A percentile compares a stretch with the other conserved stretches of the same genome.
These are phyloP conservation scores for Breynia disticha DNA, from an alignment of 441 rosid genomes.

Conservation along the genomic window DNA sequence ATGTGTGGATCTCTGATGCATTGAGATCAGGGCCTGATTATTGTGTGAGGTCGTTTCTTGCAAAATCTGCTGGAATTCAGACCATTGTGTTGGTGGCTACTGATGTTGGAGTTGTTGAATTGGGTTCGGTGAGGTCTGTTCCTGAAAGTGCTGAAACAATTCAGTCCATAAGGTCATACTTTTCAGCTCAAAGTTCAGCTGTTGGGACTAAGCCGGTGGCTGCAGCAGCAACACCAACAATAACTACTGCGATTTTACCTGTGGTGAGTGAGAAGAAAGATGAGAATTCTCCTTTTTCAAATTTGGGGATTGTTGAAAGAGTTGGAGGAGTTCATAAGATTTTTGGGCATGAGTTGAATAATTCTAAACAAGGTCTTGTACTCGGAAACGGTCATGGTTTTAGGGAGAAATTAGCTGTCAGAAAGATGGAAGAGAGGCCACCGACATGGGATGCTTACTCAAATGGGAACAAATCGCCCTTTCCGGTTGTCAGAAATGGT, in stretches of 20 bases:
- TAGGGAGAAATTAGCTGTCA: conserved; percentile 76
- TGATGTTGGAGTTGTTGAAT: conserved; percentile 78
- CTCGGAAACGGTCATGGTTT: conserved; percentile 33
- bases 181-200: conserved; percentile 33
- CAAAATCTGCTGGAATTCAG: conserved; percentile 64
- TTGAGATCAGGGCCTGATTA: conserved; percentile 43
- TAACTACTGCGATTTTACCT: conserved; percentile 14
- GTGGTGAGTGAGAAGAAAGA: conserved; percentile 39
- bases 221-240: not conserved
- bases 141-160: conserved; percentile 53
- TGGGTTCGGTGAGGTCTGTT: conserved; percentile 74
- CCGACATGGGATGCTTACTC: conserved; percentile 40
- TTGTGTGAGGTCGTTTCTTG: conserved; percentile 78
- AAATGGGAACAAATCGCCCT: conserved; percentile 41
- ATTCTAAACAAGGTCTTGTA: conserved; percentile 22
- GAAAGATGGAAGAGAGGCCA: conserved; percentile 73
- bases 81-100: conserved; percentile 78
- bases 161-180: conserved; percentile 39
- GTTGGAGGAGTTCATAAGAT: conserved; percentile 49
- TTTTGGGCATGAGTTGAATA: conserved; percentile 68
- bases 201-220: conserved; percentile 26
- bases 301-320: conserved; percentile 29
- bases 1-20: conserved; percentile 58
- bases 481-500: conserved; percentile 33
- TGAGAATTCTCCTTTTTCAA: conserved; percentile 29